Percentiles rank a stretch among this genome's conserved stretches.
phyloP scores from a whole-genome alignment of 352 stramenopile genomes.

The Pseudoperonospora humuli region DNA sequence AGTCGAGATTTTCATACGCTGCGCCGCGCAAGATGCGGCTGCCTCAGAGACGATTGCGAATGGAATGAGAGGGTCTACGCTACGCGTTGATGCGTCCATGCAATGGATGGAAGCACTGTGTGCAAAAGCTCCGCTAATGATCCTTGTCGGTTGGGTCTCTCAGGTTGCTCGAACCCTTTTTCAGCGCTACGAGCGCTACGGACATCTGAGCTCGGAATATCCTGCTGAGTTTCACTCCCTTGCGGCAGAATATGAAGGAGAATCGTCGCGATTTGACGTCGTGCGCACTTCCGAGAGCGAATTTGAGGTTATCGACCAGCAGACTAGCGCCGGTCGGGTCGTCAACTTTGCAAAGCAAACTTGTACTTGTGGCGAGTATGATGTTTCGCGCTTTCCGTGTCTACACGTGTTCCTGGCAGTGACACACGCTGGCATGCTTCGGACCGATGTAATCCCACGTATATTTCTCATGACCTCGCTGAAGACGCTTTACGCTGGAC shows the following conservation, averaged over 20 bases:
- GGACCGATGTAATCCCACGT: slow-evolving; percentile 62
- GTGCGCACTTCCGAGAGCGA: slow-evolving; percentile 58
- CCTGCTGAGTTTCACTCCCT: slow-evolving; percentile 64
- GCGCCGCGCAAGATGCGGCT: slow-evolving; percentile 1
- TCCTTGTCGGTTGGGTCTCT: slow-evolving; percentile 74
- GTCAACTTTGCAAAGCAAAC: slow-evolving; percentile 71
- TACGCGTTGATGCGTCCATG: slow-evolving; percentile 30
- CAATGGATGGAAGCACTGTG: slow-evolving; percentile 64
- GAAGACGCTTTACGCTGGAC: slow-evolving; percentile 59
- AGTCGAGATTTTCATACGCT: slow-evolving; percentile 48
- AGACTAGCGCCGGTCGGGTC: slow-evolving; percentile 52
- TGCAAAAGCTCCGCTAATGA: slow-evolving; percentile 64
- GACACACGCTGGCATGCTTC: slow-evolving; percentile 50
- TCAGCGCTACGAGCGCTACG: slow-evolving; percentile 66
- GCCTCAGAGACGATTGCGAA: neutral
- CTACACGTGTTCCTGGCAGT: slow-evolving; percentile 73
- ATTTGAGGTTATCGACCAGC: slow-evolving; percentile 70
- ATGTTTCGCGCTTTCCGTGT: slow-evolving; percentile 63
- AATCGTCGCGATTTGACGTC: slow-evolving; percentile 52
- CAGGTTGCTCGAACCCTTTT: slow-evolving; percentile 67
- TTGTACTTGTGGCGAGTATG: slow-evolving; percentile 73
- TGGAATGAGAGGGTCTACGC: slow-evolving; percentile 7
- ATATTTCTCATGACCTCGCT: slow-evolving; percentile 78
- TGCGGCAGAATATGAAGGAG: slow-evolving; percentile 52
- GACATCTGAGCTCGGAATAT: slow-evolving; percentile 66